These are phyloP conservation scores for Glycine tomentella DNA, from an alignment of 306 rosid genomes.

Conservation along the genomic window DNA sequence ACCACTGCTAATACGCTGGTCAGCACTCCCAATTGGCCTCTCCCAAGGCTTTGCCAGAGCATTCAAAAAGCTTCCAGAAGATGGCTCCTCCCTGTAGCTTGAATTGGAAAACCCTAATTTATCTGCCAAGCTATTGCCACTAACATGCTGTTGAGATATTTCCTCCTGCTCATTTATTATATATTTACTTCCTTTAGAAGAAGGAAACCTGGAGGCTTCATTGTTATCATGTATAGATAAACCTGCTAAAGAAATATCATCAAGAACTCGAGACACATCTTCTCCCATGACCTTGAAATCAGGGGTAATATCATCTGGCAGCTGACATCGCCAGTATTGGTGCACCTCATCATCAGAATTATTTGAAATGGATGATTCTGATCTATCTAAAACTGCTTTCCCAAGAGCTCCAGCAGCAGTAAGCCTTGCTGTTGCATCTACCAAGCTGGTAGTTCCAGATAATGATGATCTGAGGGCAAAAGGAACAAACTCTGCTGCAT, in stretches of 20 bases:
- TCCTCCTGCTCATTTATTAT: constrained; percentile 66
- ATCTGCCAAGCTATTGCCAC: constrained; percentile 51
- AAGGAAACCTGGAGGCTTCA: constrained; percentile 62
- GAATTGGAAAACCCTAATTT: constrained; percentile 53
- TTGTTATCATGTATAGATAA: constrained; percentile 73
- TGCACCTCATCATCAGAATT: constrained; percentile 94
- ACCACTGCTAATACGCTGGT: constrained; percentile 58
- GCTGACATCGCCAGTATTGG: constrained; percentile 93
- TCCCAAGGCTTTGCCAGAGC: constrained; percentile 79
- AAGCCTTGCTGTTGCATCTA: constrained; percentile 57
- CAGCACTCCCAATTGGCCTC: constrained; percentile 61
- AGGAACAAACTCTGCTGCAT: constrained; percentile 95
- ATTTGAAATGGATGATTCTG: constrained; percentile 83
- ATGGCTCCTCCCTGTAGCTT: constrained; percentile 67
- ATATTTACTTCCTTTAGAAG: constrained; percentile 69
- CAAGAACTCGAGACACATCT: constrained; percentile 74
- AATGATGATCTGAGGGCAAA: constrained; percentile 74
- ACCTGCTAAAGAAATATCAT: constrained; percentile 69
- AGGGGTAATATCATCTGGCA: constrained; percentile 96
- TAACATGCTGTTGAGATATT: constrained; percentile 51
- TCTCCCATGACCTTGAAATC: constrained; percentile 88
- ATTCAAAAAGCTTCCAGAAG: constrained; percentile 64
- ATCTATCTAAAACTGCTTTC: constrained; percentile 82
- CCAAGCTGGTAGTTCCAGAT: constrained; percentile 67
- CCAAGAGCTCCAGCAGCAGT: constrained; percentile 70